Evolutionary conservation across 805 yeast species (phyloP).

Genomic region (Brettanomyces anomalus): DNA sequence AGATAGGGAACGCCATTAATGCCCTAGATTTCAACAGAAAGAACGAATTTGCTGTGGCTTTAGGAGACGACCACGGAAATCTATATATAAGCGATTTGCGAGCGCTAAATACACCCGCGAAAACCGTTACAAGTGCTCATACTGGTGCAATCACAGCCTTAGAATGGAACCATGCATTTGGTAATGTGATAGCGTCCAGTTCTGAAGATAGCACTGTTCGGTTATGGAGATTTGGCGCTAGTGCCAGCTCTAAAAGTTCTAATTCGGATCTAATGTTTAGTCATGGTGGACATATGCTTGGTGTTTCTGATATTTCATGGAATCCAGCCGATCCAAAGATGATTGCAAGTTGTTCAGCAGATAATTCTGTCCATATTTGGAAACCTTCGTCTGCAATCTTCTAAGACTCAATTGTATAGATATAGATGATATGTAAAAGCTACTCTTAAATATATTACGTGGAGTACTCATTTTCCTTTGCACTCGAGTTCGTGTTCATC

Average conservation of each 20-base stretch:
- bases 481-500: not conserved
- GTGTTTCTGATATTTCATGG: slow-evolving; percentile 82
- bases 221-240: slow-evolving; percentile 30
- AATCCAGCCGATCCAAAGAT: slow-evolving; percentile 61
- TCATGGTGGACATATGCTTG: slow-evolving; percentile 85
- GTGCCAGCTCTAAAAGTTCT: slow-evolving; percentile 30
- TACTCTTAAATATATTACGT: too few species aligned
- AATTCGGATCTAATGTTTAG: slow-evolving; percentile 37
- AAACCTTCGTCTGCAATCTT: slow-evolving; percentile 34
- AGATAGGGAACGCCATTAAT: slow-evolving; percentile 28
- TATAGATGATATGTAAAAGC: not conserved
- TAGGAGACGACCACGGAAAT: slow-evolving; percentile 56
- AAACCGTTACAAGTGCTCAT: slow-evolving; percentile 29
- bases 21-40: slow-evolving; percentile 51
- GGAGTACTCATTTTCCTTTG: too few species aligned
- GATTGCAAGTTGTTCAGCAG: slow-evolving; percentile 73
- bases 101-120: slow-evolving; percentile 24
- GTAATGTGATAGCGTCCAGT: slow-evolving; percentile 53
- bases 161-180: slow-evolving; percentile 60
- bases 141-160: slow-evolving; percentile 50
- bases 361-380: slow-evolving; percentile 85
- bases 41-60: slow-evolving; percentile 48
- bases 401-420: not conserved
- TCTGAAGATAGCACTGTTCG: slow-evolving; percentile 58
- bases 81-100: slow-evolving; percentile 64